Percentiles rank a stretch among this genome's conserved stretches.
Evolutionary conservation across 1,139 yeast genomes (phyloP).

Genomic region (Taphrina wiesneri): DNA sequence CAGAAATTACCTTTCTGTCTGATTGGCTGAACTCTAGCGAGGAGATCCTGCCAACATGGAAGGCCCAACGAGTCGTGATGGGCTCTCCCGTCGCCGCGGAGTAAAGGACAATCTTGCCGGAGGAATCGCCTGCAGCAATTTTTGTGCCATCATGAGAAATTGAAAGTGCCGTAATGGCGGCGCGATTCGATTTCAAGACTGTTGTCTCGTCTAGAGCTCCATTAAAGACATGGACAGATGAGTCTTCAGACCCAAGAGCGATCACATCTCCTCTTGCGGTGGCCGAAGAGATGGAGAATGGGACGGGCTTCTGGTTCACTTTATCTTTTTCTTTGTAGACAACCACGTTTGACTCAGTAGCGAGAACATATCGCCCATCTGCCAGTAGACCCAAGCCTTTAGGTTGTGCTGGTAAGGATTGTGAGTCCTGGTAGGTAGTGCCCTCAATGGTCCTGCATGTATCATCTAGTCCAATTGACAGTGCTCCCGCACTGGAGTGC

Average conservation of each 20-base stretch:
- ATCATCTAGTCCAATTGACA: constrained; percentile 88
- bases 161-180: constrained; percentile 62
- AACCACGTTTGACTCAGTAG: constrained; percentile 54
- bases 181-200: constrained; percentile 39
- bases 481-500: constrained; percentile 45
- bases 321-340: constrained; percentile 45
- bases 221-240: constrained; percentile 28
- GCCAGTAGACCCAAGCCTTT: constrained; percentile 63
- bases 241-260: constrained; percentile 35
- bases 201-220: constrained; percentile 13
- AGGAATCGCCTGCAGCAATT: constrained; percentile 80
- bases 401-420: background rate
- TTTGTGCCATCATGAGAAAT: constrained; percentile 69
- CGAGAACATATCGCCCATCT: constrained; percentile 46
- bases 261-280: constrained; percentile 43
- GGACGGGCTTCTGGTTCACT: constrained; percentile 35
- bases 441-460: constrained; percentile 47
- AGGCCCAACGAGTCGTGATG: constrained; percentile 90
- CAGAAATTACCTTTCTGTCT: constrained; percentile 71
- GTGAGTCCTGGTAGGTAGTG: constrained; percentile 42
- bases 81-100: constrained; percentile 57
- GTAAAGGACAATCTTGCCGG: constrained; percentile 76
- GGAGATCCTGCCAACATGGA: constrained; percentile 80
- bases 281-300: constrained; percentile 44
- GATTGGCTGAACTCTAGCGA: constrained; percentile 77